These are phyloP conservation scores for Vigna radiata DNA, from an alignment of 306 rosid species.

Conservation along the genomic window DNA sequence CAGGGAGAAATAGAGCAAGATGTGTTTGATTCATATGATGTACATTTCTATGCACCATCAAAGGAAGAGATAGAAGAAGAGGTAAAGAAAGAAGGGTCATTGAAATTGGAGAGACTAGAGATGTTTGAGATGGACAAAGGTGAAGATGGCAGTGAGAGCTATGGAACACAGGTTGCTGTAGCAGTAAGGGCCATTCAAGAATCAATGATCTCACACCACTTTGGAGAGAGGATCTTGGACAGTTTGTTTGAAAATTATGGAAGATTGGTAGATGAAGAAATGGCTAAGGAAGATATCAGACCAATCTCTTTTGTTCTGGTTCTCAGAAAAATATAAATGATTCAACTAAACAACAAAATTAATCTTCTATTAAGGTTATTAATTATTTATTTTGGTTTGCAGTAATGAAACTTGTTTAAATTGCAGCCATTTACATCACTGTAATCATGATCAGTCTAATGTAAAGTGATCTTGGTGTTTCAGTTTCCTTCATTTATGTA, in stretches of 20 bases:
- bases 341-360: background rate
- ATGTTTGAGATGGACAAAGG: constrained; percentile 59
- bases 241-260: constrained; percentile 65
- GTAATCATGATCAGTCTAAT: background rate
- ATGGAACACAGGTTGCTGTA: constrained; percentile 68
- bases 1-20: constrained; percentile 79
- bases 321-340: constrained; percentile 57
- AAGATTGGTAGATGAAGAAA: constrained; percentile 66
- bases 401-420: constrained; percentile 23
- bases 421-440: constrained; percentile 12
- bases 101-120: constrained; percentile 70
- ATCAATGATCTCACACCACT: constrained; percentile 76
- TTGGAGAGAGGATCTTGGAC: constrained; percentile 78
- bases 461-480: background rate
- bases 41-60: constrained; percentile 92
- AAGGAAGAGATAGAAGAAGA: constrained; percentile 75
- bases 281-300: constrained; percentile 61
- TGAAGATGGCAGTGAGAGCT: constrained; percentile 49
- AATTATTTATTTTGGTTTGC: constrained; percentile 25
- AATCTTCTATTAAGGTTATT: background rate
- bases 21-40: constrained; percentile 80
- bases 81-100: constrained; percentile 75
- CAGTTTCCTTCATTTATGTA: background rate
- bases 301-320: constrained; percentile 68
- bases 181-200: constrained; percentile 91